Evolutionary conservation across 1,284 basidiomycete species (phyloP).

Genomic region (Irpex sp.): DNA sequence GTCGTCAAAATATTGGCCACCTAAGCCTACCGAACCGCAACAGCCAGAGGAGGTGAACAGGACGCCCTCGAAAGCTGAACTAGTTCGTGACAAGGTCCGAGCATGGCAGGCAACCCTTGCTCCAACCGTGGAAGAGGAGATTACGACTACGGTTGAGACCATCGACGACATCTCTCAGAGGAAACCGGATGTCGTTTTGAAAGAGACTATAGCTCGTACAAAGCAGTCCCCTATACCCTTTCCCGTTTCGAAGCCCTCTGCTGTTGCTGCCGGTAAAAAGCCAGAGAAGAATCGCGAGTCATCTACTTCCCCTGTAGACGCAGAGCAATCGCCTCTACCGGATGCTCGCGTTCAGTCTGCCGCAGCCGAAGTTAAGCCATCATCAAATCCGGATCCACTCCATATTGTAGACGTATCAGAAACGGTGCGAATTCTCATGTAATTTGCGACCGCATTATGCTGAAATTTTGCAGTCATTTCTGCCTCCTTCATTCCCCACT

Average conservation of each 20-base stretch:
- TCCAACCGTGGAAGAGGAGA: constrained; percentile 7
- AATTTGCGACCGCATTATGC: constrained; percentile 18
- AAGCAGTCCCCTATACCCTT: constrained; percentile 13
- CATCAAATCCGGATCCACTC: not conserved
- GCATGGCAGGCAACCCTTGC: constrained; percentile 26
- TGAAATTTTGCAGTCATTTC: constrained; percentile 22
- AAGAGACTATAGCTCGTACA: not conserved
- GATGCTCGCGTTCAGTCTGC: not conserved
- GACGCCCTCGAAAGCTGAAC: constrained; percentile 15
- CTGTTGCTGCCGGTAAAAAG: not conserved
- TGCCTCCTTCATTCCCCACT: constrained; percentile 37
- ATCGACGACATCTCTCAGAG: not conserved
- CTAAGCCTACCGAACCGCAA: not conserved
- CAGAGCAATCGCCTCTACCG: not conserved
- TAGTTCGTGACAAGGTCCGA: constrained; percentile 23
- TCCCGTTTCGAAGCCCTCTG: constrained; percentile 13
- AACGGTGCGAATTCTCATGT: constrained; percentile 23
- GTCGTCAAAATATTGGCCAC: constrained; percentile 25
- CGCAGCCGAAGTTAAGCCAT: not conserved
- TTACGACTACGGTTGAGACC: not conserved
- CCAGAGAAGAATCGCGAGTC: not conserved
- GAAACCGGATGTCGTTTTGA: not conserved
- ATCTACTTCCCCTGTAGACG: not conserved
- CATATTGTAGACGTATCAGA: constrained; percentile 23
- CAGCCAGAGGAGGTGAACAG: not conserved